phyloP scores from a whole-genome alignment of 2,329 filamentous ascomycete genomes.

The Arthroderma sp. region DNA sequence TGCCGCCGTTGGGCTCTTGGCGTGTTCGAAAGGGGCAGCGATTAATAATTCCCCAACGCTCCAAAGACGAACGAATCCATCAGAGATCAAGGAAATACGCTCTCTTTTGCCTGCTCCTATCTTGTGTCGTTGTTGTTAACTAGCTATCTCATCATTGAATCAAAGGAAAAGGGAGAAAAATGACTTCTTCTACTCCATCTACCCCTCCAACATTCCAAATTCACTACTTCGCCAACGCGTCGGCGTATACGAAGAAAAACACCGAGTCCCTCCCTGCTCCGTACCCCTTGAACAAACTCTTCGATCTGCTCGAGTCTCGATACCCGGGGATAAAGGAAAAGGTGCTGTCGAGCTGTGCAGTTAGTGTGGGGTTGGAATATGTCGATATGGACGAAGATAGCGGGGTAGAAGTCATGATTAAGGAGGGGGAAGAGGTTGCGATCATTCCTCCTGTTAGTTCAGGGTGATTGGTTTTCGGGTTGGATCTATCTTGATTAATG shows the following conservation, averaged over 20 bases:
- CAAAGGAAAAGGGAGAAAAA: too few relatives aligned
- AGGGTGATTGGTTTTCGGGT: conserved; percentile 16
- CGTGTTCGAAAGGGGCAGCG: too few relatives aligned
- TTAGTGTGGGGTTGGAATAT: conserved; percentile 33
- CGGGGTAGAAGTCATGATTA: conserved; percentile 18
- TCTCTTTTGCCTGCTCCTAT: too few relatives aligned
- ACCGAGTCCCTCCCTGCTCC: conserved; percentile 30
- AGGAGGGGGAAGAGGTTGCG: conserved; percentile 30
- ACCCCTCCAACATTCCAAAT: conserved; percentile 25
- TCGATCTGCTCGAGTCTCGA: conserved; percentile 23
- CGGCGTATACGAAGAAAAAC: conserved; percentile 27
- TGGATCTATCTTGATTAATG: not conserved
- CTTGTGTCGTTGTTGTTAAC: too few relatives aligned
- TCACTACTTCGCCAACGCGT: conserved; percentile 34
- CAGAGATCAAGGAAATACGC: too few relatives aligned
- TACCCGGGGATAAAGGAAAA: conserved; percentile 30
- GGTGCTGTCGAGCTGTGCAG: conserved; percentile 26
- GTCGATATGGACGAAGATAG: conserved; percentile 21
- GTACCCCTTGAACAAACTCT: conserved; percentile 24
- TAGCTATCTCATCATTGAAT: too few relatives aligned
- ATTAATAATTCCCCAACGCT: too few relatives aligned
- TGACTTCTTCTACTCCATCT: not conserved
- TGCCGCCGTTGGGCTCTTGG: too few relatives aligned
- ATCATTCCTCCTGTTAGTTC: conserved; percentile 37
- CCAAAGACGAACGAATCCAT: too few relatives aligned